Base-by-base conservation (phyloP, 1,284 basidiomycete species). In the Golubevia sp. region DNA sequence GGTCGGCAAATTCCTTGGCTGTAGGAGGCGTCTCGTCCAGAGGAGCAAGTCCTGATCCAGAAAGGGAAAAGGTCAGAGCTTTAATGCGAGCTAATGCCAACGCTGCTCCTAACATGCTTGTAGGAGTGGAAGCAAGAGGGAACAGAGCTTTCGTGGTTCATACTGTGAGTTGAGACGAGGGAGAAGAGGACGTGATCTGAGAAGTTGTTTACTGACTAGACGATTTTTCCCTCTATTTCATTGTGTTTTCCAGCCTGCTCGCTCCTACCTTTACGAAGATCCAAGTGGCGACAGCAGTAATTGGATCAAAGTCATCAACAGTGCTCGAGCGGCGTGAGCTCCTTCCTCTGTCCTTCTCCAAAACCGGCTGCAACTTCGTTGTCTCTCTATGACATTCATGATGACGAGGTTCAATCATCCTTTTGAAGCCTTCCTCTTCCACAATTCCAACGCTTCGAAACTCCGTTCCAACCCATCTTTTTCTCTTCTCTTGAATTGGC, bases 201-300 rank as follows among this genome's bases (percentile, higher is more conserved):
- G 21, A n/a, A 49, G 55, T 8, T 20, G 30, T 13, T 50, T 27
- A 27, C 25, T 44, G 3, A 44, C 48, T 18, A 23, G 49, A 24
- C 52, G 52, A 25, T n/a, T 13, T 27, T 34, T 2, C 1, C 4
- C 51, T 61, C 61, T 49, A 53, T 20, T 55, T 15, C 25, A 2
- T 20, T 53, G 6, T 18, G 51, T 26, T 11, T 25, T 50, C n/a
- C 24, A 62, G 13, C 72, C 74, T 23, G 64, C 61, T 3, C 44
- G 63, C 18, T 62, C 56, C 13, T 76, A 70, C 20, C 23, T 70
- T 11, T 81, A 76, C 52, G 77, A 81, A 25, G 74, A 77, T 30
- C 63, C 74, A 0, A 49, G 68, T 2, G 75, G 78, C 1, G 78
- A 80, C 59, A 70, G 74, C 2, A 49, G 60, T 5, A 69, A 62